Evolutionary conservation across 2,329 filamentous ascomycete genomes (phyloP), one percentile per base, ranked within the genome.

Genomic region (Ophiostoma quercus): DNA sequence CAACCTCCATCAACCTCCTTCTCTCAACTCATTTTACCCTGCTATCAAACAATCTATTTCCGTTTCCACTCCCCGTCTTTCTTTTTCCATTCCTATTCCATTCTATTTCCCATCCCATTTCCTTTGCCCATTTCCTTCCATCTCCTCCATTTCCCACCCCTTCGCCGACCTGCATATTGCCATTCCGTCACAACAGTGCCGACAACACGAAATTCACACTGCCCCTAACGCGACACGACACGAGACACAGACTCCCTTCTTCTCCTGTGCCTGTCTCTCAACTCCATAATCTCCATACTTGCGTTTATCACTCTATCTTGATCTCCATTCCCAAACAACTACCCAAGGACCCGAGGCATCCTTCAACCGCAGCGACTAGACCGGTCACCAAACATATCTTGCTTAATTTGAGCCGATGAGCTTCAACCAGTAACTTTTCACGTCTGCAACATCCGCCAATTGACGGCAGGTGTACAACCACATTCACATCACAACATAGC

Each of bases 171-270:
- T 57, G 22, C 51, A 57, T 57, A 57, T 57, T 12, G 51, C 60
- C 39, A 63, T 32, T 6, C 60, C 25, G 57, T 70, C 66, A 63
- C 66, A 60, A 51, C 68, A 70, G 54, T 57, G 65, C 34, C 65
- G 39, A 41, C 68, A 70, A 68, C 57, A 60, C 68, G 47, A 63
- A 51, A 66, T 67, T 39, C 34, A 65, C 65, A 66, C 37, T 39
- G 34, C 51, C 65, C 65, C 39, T 67, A 47, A 68, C 69, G 69
- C 69, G 69, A 68, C 68, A 67, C 68, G 65, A 67, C 67, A 70
- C 69, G 66, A 70, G 63, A 70, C 65, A 54, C 25, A 34, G 54
- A 25, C 39, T 41, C 29, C 9, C 62, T 14, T 29, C 41, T 19
- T 32, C 12, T 25, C 25, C 16, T 29, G 57, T 37, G 39, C 14